Base-by-base conservation (phyloP, 1,139 yeast genomes). In the Candida labiduridarum region DNA sequence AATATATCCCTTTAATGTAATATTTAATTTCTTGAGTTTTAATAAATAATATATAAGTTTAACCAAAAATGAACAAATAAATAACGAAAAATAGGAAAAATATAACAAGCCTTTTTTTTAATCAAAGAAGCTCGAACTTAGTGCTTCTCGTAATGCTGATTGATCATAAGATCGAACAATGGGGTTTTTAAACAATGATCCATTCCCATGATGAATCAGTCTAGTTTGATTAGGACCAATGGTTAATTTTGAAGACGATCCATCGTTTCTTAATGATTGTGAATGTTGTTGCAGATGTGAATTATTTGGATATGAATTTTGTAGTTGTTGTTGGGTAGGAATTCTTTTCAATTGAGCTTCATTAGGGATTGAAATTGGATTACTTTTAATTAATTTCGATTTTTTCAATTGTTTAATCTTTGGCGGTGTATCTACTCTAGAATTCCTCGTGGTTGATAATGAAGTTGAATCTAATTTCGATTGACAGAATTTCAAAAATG, bases 181-280 rank as follows among this genome's bases (percentile, higher is more conserved):
- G 4, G 78, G 77, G 44, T 68, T 71, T 39, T 67, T 71, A 54
- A 76, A 68, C 7, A 66, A 61, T 0, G 79, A 71, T 3, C 71
- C 67, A 40, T 67, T 67, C 0, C 82, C 82, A 58, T 79, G 82
- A 33, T 68, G 64, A 11, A 78, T 62, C 7, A 70, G 66, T 48
- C 65, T 69, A 4, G 79, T 72, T 16, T 78, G 75, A 53, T 79
- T 76, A 3, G 78, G 77, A 1, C 81, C 80, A n/a, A 82, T 71
- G 2, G 71, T 71, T 48, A 82, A 58, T 9, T 74, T 70, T 4
- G 84, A 76, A 52, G 72, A 77, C 4, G 76, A 62, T 0, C 80
- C 79, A 51, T 65, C 49, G 48, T 59, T 52, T 64, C 49, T 61
- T 9, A 55, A 57, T 18, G 63, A 46, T 16, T 56, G 56, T 3